phyloP scores from a whole-genome alignment of 129 eudicot species.

The Daucus carota region DH1_v3.0 NC_030389.2:26150001-26150500 shows the following conservation, averaged over 20 bases:
- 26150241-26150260: slow-evolving; percentile 1
- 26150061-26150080: slow-evolving; percentile 22
- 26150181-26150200: background rate
- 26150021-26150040: slow-evolving; percentile 47
- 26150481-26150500: background rate
- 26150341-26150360: slow-evolving; percentile 31
- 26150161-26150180: background rate
- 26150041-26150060: slow-evolving; percentile 1
- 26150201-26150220: background rate
- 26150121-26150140: no score
- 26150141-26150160: background rate
- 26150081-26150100: slow-evolving; percentile 12
- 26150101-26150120: background rate
- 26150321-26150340: slow-evolving; percentile 4
- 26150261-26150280: slow-evolving; percentile 23
- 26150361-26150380: slow-evolving; percentile 26
- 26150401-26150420: background rate
- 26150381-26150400: background rate
- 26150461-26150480: no score
- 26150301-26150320: slow-evolving; percentile 26
- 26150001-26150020: slow-evolving; percentile 61
- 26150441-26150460: background rate
- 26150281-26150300: slow-evolving; percentile 73
- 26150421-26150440: background rate
- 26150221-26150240: background rate